These are phyloP conservation scores for Salix dunnii DNA, from an alignment of 345 rosid genomes.

Conservation along the genomic window DNA sequence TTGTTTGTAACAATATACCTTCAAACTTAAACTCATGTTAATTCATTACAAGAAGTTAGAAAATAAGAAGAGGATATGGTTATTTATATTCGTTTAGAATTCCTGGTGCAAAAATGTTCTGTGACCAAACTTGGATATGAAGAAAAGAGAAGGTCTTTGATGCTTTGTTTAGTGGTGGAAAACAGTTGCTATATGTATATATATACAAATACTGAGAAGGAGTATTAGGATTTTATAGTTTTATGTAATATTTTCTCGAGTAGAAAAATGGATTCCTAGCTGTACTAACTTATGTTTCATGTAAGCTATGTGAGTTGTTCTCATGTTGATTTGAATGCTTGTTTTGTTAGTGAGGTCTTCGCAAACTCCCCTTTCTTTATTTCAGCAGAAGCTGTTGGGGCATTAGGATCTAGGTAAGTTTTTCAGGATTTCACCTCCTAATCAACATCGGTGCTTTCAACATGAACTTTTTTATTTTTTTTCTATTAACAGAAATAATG, in stretches of 20 bases:
- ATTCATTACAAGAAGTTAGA: not conserved
- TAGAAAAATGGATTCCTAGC: too few species aligned
- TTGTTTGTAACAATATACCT: not conserved
- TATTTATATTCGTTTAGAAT: not conserved
- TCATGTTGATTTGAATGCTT: slow-evolving; percentile 12
- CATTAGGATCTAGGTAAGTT: slow-evolving; percentile 56
- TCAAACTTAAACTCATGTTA: not conserved
- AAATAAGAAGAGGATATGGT: not conserved
- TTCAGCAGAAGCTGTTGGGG: slow-evolving; percentile 79
- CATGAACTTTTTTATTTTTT: slow-evolving; percentile 18
- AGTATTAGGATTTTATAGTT: not conserved
- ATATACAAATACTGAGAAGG: not conserved
- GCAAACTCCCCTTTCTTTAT: slow-evolving; percentile 92
- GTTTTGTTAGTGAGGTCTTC: slow-evolving; percentile 68
- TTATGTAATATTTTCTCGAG: not conserved
- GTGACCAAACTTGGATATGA: not conserved
- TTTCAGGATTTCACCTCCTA: slow-evolving; percentile 15
- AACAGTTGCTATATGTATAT: not conserved
- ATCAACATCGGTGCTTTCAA: slow-evolving; percentile 11
- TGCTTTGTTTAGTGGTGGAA: not conserved
- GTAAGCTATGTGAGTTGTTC: not conserved
- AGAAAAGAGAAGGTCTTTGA: not conserved
- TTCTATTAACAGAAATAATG: slow-evolving; percentile 52
- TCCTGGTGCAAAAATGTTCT: not conserved
- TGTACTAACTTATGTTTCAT: not conserved